phyloP scores from a whole-genome alignment of 495 filamentous ascomycete genomes.

The Podospora pseudopauciseta region DNA sequence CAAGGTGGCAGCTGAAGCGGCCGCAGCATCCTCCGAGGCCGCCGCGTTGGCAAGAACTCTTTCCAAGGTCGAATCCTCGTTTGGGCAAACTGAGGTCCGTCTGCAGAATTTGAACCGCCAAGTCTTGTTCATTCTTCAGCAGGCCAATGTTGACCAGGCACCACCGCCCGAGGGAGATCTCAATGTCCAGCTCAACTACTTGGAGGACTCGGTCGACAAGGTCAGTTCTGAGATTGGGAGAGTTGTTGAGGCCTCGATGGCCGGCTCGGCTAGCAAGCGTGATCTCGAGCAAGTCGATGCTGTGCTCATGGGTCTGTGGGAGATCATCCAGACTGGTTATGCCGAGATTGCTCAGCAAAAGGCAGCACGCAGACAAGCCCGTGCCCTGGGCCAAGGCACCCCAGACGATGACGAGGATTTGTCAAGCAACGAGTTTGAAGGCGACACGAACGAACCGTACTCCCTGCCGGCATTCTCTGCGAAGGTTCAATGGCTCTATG shows the following conservation, averaged over 20 bases:
- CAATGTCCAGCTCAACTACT: conserved; percentile 41
- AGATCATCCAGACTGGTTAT: conserved; percentile 62
- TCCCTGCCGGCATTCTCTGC: conserved; percentile 64
- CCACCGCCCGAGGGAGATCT: conserved; percentile 30
- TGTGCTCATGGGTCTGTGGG: conserved; percentile 67
- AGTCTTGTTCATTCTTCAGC: conserved; percentile 31
- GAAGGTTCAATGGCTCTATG: conserved; percentile 73
- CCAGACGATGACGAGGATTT: conserved; percentile 45
- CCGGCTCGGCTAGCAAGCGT: conserved; percentile 31
- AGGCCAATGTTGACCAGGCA: conserved; percentile 24
- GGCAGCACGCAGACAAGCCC: conserved; percentile 44
- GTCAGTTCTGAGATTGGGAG: conserved; percentile 35
- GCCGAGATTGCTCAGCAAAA: conserved; percentile 55
- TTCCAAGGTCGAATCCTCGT: conserved; percentile 16
- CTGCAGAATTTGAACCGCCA: conserved; percentile 33
- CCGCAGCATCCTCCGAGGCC: conserved; percentile 15
- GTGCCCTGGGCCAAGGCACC: conserved; percentile 38
- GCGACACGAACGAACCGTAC: conserved; percentile 55
- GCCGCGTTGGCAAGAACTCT: conserved; percentile 20
- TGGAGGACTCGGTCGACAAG: conserved; percentile 33
- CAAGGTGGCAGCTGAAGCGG: conserved; percentile 12
- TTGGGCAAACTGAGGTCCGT: conserved; percentile 28
- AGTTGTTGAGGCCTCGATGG: conserved; percentile 26
- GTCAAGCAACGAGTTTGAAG: conserved; percentile 48
- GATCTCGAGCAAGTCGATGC: conserved; percentile 55